Conservation (phyloP, 2,329 filamentous ascomycete genomes). For the Exophiala lecanii-corni region DNA sequence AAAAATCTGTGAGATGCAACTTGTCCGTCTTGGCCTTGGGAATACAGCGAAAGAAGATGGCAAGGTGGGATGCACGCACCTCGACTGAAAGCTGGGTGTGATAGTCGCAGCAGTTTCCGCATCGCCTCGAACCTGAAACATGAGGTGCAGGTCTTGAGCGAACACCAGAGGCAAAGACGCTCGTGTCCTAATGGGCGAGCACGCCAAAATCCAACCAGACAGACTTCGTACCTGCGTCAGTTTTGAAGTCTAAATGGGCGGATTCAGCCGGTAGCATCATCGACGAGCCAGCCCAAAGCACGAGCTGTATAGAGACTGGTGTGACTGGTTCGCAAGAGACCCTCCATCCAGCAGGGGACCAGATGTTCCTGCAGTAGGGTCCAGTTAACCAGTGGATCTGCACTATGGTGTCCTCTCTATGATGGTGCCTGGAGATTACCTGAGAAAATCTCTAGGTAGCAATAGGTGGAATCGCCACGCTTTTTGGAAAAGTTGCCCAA, state of each 20-base stretch:
- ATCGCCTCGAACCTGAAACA: conserved; percentile 26
- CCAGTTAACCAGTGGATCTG: conserved; percentile 10
- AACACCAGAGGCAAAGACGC: conserved; percentile 8
- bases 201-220: conserved; percentile 5
- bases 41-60: conserved; percentile 4
- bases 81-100: conserved; percentile 5
- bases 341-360: no score
- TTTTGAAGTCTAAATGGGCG: conserved; percentile 9
- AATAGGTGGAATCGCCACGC: no score
- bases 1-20: conserved; percentile 6
- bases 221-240: conserved; percentile 22
- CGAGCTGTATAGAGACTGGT: background rate
- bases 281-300: background rate
- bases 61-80: background rate
- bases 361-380: conserved; percentile 21
- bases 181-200: conserved; percentile 12
- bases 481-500: no score
- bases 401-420: no score
- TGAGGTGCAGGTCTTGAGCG: conserved; percentile 19
- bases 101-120: conserved; percentile 19
- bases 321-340: no score
- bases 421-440: no score
- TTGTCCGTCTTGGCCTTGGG: background rate
- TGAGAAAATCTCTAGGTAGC: no score
- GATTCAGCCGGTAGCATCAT: background rate